Conservation (phyloP, 805 yeast genomes). For the Saccharomycopsis olivae region DNA sequence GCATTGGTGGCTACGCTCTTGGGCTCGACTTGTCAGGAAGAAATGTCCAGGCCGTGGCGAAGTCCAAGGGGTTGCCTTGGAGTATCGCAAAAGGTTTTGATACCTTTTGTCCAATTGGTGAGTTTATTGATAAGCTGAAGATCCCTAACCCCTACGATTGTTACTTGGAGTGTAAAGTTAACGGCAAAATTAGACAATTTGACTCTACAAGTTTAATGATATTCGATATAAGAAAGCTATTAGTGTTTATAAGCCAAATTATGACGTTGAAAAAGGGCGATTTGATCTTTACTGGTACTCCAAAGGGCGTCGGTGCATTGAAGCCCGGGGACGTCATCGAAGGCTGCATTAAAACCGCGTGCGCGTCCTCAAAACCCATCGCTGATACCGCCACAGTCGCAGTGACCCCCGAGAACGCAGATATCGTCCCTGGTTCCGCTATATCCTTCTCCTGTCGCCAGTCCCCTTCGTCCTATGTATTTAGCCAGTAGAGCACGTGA, state of each 20-base stretch:
- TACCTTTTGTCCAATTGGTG: constrained; percentile 81
- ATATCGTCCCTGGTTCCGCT: too few species aligned
- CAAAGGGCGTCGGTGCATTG: constrained; percentile 89
- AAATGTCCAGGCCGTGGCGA: constrained; percentile 91
- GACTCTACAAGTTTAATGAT: constrained; percentile 79
- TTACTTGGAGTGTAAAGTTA: constrained; percentile 43
- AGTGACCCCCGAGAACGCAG: too few species aligned
- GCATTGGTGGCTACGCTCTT: constrained; percentile 79
- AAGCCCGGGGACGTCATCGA: constrained; percentile 67
- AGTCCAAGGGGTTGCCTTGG: constrained; percentile 94
- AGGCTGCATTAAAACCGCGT: constrained; percentile 50
- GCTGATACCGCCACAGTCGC: too few species aligned
- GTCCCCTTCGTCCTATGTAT: too few species aligned
- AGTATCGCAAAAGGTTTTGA: constrained; percentile 93
- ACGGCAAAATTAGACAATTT: constrained; percentile 59
- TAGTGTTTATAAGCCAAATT: constrained; percentile 71
- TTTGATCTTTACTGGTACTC: constrained; percentile 89
- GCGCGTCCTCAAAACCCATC: too few species aligned
- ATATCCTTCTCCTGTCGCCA: too few species aligned
- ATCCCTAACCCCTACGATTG: constrained; percentile 71
- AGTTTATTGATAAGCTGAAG: constrained; percentile 50
- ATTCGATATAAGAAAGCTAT: constrained; percentile 72
- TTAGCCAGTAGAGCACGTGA: too few species aligned
- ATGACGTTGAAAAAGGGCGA: constrained; percentile 92
- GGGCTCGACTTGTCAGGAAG: constrained; percentile 94